Base-by-base conservation (phyloP, 306 rosid species). In the Vachellia collinsii region DNA sequence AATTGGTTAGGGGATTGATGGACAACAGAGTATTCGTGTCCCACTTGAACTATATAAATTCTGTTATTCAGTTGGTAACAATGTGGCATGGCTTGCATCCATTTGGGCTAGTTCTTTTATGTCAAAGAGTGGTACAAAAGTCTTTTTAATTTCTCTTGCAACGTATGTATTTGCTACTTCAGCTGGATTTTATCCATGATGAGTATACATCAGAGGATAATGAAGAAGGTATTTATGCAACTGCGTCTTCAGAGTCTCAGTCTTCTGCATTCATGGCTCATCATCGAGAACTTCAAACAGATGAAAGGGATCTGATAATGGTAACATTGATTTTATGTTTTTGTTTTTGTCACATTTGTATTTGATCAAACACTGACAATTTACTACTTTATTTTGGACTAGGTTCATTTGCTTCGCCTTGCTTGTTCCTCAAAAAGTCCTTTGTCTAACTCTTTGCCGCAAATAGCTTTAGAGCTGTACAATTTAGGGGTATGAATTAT, bases 361-460 rank as follows among this genome's bases (percentile, higher is more conserved):
- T 51, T 75, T 29, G 73, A 46, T 78, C 76, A 56, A 75, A 48
- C 59, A 61, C 47, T 63, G 67, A 51, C 74, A 58, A 63, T 22
- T 58, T 47, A 59, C 79, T 77, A 34, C 76, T 85, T 76, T 63
- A 80, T 79, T 86, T 65, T 73, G 53, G 73, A 75, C 77, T 81
- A 94, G 99, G 95, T 91, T 86, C 97, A 93, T 85, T 81, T 94
- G 83, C 94, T 93, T 81, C 97, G 89, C 70, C 92, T 93, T 83
- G 89, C 87, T 80, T 93, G 95, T 85, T 84, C 91, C 61, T 85
- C 93, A 59, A 87, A 90, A 74, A 93, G 92, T 78, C 90, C 88
- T 66, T 81, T 89, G 78, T 70, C 86, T 74, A 91, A 90, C 78
- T 83, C 88, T 77, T 84, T 93, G 85, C 95, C 92, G 41, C 91